Evolutionary conservation across 257 asterid genomes (phyloP), one percentile per base, ranked within the genome.

Genomic region (Solanum chiquidenum): DNA sequence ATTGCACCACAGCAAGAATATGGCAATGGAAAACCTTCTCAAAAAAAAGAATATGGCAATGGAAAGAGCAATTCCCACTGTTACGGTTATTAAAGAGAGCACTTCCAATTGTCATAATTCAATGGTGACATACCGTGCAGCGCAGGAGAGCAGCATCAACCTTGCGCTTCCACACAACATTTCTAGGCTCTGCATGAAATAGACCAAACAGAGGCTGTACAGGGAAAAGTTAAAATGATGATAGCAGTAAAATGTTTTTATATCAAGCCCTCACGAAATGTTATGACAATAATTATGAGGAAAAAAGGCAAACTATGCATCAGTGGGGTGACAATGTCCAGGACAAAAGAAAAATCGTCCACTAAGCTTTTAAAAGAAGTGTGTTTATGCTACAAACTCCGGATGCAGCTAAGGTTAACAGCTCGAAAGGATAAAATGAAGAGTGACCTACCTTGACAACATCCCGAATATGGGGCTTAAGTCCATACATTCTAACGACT

Each of bases 171-270:
- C 98, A 95, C 69, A 88, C 82, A 90, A 94, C 93, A 88, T 92
- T 95, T 91, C 98, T 93, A 73, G 98, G 98, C 90, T 91, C 96
- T 37, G 93, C 85, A 88, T 94, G 94, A 91, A 95, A 95, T 83
- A 97, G 93, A 42, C 95, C 93, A 37, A 95, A 94, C 94, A 95
- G 88, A 89, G 99, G 99, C 99, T 95, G 94, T 92, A 92, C 74
- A 83, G 60, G 35, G 71, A 73, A 87, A 46, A 29, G 66, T 46
- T 16, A 46, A 14, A 74, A 80, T 44, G 85, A 80, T 44, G 37
- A 80, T 2, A 27, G 25, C 68, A 16, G 27, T 46, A 80, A 29
- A 46, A 80, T 27, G 25, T 46, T 44, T 27, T 80, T 49, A 3
- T 11, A 80, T 1, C 68, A 27, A 27, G 27, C 18, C 85, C 42